phyloP scores from a whole-genome alignment of 2,329 filamentous ascomycete genomes.

The Tolypocladium inflatum region DNA sequence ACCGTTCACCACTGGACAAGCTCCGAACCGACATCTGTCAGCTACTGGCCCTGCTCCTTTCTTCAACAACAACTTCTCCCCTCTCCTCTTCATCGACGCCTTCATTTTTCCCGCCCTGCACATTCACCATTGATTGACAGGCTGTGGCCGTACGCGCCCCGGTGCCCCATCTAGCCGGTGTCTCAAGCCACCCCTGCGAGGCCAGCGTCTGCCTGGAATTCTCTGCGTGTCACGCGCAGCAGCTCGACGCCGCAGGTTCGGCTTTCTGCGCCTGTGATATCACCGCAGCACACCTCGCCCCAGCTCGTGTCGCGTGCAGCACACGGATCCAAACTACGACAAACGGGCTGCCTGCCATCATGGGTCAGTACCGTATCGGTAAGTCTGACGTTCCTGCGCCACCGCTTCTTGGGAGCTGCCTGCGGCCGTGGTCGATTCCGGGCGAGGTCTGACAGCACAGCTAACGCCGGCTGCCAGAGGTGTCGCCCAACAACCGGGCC shows the following conservation, averaged over 20 bases:
- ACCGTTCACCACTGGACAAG: too few relatives aligned
- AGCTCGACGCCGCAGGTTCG: background rate
- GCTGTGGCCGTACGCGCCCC: background rate
- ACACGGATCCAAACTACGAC: background rate
- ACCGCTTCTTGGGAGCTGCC: background rate
- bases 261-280: background rate
- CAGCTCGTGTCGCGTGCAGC: background rate
- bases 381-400: conserved; percentile 13
- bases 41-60: background rate
- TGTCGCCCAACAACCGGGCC: conserved; percentile 61
- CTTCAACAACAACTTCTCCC: background rate
- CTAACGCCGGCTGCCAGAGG: conserved; percentile 42
- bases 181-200: background rate
- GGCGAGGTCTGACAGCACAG: background rate
- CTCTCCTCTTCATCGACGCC: background rate
- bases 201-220: background rate
- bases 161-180: background rate
- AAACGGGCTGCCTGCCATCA: conserved; percentile 15
- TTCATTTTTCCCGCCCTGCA: background rate
- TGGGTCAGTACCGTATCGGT: conserved; percentile 40
- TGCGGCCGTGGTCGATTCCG: background rate
- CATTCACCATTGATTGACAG: background rate
- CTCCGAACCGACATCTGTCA: too few relatives aligned
- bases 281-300: background rate
- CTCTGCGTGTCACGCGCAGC: background rate